A percentile compares a stretch with the other conserved stretches of the same genome.
Evolutionary conservation across 1,139 yeast species (phyloP).

Genomic region (Trichomonascaceae sp.): DNA sequence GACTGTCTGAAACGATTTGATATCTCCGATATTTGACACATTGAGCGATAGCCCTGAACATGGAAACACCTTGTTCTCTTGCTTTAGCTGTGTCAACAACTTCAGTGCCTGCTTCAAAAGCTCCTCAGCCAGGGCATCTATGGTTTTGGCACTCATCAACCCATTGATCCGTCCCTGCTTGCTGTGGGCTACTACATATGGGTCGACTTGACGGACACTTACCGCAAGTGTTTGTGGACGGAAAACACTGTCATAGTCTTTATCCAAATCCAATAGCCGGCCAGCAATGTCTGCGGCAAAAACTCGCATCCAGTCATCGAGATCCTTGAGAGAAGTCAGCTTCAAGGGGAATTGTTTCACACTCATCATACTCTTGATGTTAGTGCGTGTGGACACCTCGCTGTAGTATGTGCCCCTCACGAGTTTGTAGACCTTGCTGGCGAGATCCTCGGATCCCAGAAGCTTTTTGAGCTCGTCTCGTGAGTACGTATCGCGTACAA

Average conservation of each 20-base stretch:
- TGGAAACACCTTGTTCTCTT: constrained; percentile 7
- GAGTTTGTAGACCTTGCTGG: constrained; percentile 39
- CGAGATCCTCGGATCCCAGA: constrained; percentile 32
- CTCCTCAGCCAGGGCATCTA: constrained; percentile 14
- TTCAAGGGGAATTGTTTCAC: constrained; percentile 62
- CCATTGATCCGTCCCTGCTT: constrained; percentile 13
- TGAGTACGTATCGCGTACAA: background rate
- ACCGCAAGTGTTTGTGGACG: constrained; percentile 28
- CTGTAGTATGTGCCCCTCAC: constrained; percentile 49
- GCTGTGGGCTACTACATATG: constrained; percentile 8
- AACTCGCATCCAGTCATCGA: constrained; percentile 68
- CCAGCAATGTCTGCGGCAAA: constrained; percentile 69
- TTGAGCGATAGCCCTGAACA: constrained; percentile 1
- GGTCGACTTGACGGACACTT: constrained; percentile 12
- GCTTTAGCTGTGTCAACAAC: constrained; percentile 16
- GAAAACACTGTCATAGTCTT: constrained; percentile 21
- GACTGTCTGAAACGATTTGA: no score
- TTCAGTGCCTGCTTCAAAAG: constrained; percentile 16
- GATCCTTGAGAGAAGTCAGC: constrained; percentile 42
- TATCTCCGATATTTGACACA: background rate
- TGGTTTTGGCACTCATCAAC: constrained; percentile 5
- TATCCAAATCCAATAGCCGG: constrained; percentile 63
- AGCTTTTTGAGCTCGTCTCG: constrained; percentile 16
- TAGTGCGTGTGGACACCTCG: constrained; percentile 44
- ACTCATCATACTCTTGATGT: constrained; percentile 79